A percentile compares a stretch with the other conserved stretches of the same genome.
phyloP scores from a whole-genome alignment of 2,329 filamentous ascomycete species.

The Gliomastix tumulicola region DNA sequence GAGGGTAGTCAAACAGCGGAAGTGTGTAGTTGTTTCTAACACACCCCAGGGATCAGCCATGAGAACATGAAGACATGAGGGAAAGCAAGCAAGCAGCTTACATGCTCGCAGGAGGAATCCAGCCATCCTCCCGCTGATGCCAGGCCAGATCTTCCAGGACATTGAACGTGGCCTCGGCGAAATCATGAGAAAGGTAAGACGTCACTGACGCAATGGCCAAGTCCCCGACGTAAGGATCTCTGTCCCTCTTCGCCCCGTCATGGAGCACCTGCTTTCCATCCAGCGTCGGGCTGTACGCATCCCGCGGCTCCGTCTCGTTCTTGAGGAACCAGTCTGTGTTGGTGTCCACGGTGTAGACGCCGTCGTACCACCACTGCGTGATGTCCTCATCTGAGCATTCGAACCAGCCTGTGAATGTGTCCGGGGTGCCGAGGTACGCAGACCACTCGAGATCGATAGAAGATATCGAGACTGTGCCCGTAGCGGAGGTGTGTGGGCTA shows the following conservation, averaged over 20 bases:
- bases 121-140: slow-evolving; percentile 42
- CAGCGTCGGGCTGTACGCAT: slow-evolving; percentile 32
- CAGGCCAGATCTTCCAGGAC: slow-evolving; percentile 40
- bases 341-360: slow-evolving; percentile 44
- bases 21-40: slow-evolving; percentile 38
- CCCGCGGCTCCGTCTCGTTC: slow-evolving; percentile 41
- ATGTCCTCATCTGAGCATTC: slow-evolving; percentile 41
- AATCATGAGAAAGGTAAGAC: slow-evolving; percentile 37
- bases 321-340: slow-evolving; percentile 35
- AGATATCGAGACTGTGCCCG: slow-evolving; percentile 34
- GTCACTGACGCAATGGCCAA: slow-evolving; percentile 41
- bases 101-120: slow-evolving; percentile 48
- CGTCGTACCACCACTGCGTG: slow-evolving; percentile 47
- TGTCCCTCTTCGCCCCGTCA: slow-evolving; percentile 44
- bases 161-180: slow-evolving; percentile 30
- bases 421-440: slow-evolving; percentile 36
- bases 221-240: slow-evolving; percentile 46
- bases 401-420: slow-evolving; percentile 43
- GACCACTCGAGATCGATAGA: slow-evolving; percentile 33
- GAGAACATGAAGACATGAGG: too few species aligned
- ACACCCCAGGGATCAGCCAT: too few species aligned
- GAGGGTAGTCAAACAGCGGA: slow-evolving; percentile 41
- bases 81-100: too few species aligned
- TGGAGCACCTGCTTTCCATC: slow-evolving; percentile 37
- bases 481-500: slow-evolving; percentile 32